Conservation (phyloP, 768 basidiomycete genomes). For the Tricholoma hemisulphureum region DNA sequence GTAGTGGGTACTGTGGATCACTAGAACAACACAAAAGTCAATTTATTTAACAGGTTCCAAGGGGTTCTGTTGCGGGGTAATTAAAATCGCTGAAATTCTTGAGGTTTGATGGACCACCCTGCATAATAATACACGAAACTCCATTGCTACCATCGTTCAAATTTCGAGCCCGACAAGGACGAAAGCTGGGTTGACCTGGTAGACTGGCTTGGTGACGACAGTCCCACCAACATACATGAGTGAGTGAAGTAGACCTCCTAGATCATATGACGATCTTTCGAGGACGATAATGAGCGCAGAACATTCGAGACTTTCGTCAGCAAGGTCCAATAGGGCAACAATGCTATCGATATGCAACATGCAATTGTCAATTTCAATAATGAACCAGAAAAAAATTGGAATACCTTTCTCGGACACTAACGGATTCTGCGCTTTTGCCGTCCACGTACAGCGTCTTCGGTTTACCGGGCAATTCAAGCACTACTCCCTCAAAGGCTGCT, state of each 20-base stretch:
- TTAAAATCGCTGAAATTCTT: too few species aligned
- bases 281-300: slow-evolving; percentile 77
- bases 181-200: slow-evolving; percentile 72
- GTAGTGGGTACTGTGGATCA: slow-evolving; percentile 47
- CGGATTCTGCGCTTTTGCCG: slow-evolving; percentile 75
- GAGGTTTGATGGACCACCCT: too few species aligned
- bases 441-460: slow-evolving; percentile 82
- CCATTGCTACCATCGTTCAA: slow-evolving; percentile 26
- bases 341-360: slow-evolving; percentile 47
- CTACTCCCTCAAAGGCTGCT: slow-evolving; percentile 71
- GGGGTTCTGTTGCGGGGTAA: too few species aligned
- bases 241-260: slow-evolving; percentile 79
- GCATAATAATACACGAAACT: not conserved
- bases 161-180: slow-evolving; percentile 87
- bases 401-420: slow-evolving; percentile 82
- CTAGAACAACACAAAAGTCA: too few species aligned
- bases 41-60: too few species aligned
- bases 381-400: slow-evolving; percentile 12
- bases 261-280: slow-evolving; percentile 66
- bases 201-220: slow-evolving; percentile 79
- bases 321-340: slow-evolving; percentile 83
- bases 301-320: slow-evolving; percentile 80
- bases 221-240: slow-evolving; percentile 91
- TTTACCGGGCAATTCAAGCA: slow-evolving; percentile 68
- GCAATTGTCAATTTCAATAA: slow-evolving; percentile 7